A percentile compares a stretch with the other conserved stretches of the same genome.
These are phyloP conservation scores for Aphanoascus verrucosus DNA, from an alignment of 2,329 filamentous ascomycete species.

Conservation along the genomic window DNA sequence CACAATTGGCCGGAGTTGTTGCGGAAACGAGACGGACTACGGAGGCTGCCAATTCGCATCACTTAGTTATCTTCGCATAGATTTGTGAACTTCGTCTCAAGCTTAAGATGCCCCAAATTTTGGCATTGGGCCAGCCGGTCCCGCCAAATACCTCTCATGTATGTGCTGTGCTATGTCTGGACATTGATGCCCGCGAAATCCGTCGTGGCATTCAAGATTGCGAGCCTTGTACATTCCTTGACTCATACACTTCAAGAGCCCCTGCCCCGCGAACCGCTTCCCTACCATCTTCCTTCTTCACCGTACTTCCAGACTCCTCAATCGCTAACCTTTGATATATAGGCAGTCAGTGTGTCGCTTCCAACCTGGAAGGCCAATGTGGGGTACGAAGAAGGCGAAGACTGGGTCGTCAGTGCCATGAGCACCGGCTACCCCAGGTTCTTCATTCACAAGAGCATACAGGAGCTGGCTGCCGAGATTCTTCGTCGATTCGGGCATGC, in stretches of 20 bases:
- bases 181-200: neutral
- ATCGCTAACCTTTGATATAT: neutral
- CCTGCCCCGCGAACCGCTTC: neutral
- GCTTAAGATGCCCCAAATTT: conserved; percentile 14
- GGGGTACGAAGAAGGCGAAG: conserved; percentile 84
- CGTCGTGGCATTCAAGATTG: neutral
- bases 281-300: neutral
- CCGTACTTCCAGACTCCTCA: neutral
- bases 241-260: neutral
- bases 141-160: conserved; percentile 70
- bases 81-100: too few relatives aligned
- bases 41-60: too few relatives aligned
- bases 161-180: conserved; percentile 28
- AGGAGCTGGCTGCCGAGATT: conserved; percentile 60
- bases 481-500: conserved; percentile 47
- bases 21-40: too few relatives aligned
- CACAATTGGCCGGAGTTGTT: too few relatives aligned
- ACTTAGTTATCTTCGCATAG: too few relatives aligned
- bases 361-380: conserved; percentile 88
- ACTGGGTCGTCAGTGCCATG: conserved; percentile 78
- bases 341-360: conserved; percentile 93
- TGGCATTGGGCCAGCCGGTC: conserved; percentile 55
- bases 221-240: neutral
- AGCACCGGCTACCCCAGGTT: conserved; percentile 88
- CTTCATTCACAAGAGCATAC: conserved; percentile 78